Percentiles rank a stretch among this genome's conserved stretches.
Evolutionary conservation across 148 eudicot species (phyloP).

Genomic region (Limonium bicolor): DNA sequence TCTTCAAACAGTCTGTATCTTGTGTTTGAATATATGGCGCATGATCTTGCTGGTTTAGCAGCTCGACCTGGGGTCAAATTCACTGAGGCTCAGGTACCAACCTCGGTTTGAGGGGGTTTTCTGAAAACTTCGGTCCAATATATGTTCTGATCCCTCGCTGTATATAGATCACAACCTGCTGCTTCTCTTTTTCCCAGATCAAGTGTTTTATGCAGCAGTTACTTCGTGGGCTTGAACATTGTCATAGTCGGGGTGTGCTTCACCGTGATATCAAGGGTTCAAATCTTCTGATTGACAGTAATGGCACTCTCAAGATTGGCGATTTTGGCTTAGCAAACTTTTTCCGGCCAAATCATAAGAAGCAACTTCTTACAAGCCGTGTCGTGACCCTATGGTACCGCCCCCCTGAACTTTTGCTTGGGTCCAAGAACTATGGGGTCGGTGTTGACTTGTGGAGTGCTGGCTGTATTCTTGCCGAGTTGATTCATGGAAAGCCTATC

Average conservation of each 20-base stretch:
- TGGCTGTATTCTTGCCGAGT: constrained; percentile 56
- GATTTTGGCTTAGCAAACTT: constrained; percentile 55
- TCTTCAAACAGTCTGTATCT: constrained; percentile 38
- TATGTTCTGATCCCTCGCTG: too few relatives aligned
- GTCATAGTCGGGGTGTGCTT: constrained; percentile 46
- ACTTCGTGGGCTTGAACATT: constrained; percentile 47
- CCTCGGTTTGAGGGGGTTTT: not conserved
- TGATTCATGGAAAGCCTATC: constrained; percentile 46
- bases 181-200: constrained; percentile 18
- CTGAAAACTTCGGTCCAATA: too few relatives aligned
- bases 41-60: constrained; percentile 52
- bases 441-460: constrained; percentile 64
- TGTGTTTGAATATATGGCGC: constrained; percentile 60
- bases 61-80: constrained; percentile 31
- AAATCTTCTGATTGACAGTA: constrained; percentile 36
- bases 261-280: constrained; percentile 64
- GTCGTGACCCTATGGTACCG: constrained; percentile 65
- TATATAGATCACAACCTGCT: too few relatives aligned
- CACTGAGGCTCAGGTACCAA: constrained; percentile 42
- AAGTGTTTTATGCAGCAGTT: constrained; percentile 53
- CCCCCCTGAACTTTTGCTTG: constrained; percentile 65
- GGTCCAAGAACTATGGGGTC: constrained; percentile 43
- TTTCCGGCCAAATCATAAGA: constrained; percentile 22
- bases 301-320: constrained; percentile 51
- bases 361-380: constrained; percentile 54